phyloP scores from a whole-genome alignment of 331 rosid genomes.

The Arachis monticola region DNA sequence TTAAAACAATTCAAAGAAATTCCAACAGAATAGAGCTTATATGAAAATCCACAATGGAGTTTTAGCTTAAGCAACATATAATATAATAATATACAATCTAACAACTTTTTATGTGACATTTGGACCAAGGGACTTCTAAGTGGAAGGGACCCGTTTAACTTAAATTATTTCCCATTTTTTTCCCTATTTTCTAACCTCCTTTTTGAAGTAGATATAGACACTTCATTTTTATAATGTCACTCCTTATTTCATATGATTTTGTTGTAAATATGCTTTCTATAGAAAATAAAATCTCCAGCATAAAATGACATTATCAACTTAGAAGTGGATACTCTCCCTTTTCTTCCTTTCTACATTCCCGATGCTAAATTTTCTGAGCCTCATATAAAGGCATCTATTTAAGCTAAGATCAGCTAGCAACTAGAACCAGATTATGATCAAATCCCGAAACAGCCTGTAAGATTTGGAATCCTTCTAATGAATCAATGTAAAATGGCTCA shows the following conservation, averaged over 20 bases:
- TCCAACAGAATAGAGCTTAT: neutral
- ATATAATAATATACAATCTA: neutral
- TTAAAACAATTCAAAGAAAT: neutral
- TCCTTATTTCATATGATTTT: too few species aligned
- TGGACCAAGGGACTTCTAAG: slow-evolving; percentile 12
- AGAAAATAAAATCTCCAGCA: too few species aligned
- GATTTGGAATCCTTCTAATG: slow-evolving; percentile 68
- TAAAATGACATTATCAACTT: too few species aligned
- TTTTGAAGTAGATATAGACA: too few species aligned
- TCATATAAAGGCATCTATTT: slow-evolving; percentile 1
- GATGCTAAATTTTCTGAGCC: neutral
- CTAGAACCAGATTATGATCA: slow-evolving; percentile 82
- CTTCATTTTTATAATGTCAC: neutral
- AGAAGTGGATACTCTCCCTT: neutral
- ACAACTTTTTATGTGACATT: slow-evolving; percentile 24
- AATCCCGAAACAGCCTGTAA: slow-evolving; percentile 81
- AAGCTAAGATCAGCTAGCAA: slow-evolving; percentile 58
- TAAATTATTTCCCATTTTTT: slow-evolving; percentile 11
- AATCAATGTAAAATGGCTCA: slow-evolving; percentile 69
- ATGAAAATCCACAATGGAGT: slow-evolving; percentile 4
- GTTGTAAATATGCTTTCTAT: too few species aligned
- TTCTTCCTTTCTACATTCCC: neutral
- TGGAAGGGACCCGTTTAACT: neutral
- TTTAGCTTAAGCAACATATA: slow-evolving; percentile 27
- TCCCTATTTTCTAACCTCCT: neutral